Conservation (phyloP, 1,284 basidiomycete species). For the Microbotryum scabiosae region DNA sequence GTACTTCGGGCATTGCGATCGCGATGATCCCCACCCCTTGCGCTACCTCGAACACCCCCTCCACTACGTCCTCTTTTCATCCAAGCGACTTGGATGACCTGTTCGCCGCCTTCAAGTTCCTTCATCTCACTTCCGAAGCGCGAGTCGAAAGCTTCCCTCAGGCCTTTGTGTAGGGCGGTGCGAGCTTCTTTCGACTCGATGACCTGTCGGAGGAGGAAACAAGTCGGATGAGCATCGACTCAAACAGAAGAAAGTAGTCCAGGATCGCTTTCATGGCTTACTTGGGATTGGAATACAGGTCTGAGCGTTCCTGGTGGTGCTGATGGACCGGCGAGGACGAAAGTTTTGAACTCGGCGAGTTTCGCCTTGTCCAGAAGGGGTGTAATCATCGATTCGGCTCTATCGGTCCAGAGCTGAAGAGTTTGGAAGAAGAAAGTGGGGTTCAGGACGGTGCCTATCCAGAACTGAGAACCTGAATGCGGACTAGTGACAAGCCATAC, state of each 20-base stretch:
- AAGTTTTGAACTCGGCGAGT: slow-evolving; percentile 15
- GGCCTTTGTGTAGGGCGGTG: slow-evolving; percentile 67
- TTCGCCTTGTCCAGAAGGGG: slow-evolving; percentile 7
- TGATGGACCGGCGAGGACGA: slow-evolving; percentile 10
- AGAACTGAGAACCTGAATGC: neutral
- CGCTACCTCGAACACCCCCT: neutral
- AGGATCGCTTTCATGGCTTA: neutral
- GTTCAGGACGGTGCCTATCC: no score
- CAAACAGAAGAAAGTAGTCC: neutral
- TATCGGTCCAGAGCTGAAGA: slow-evolving; percentile 11
- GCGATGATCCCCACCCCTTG: neutral
- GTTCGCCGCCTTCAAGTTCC: slow-evolving; percentile 34
- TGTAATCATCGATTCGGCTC: neutral
- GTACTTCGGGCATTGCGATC: neutral
- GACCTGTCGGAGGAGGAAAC: slow-evolving; percentile 47
- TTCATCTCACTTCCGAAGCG: slow-evolving; percentile 74
- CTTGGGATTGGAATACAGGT: slow-evolving; percentile 5
- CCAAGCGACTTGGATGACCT: slow-evolving; percentile 27
- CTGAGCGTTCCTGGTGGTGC: neutral
- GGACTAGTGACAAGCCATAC: neutral
- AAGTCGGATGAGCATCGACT: neutral
- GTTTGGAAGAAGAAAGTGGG: no score
- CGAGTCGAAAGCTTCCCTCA: slow-evolving; percentile 73
- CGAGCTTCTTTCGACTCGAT: slow-evolving; percentile 72
- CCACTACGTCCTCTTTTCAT: slow-evolving; percentile 4